Percentiles rank a stretch among this genome's conserved stretches.
Conservation (phyloP, 78 protist species). For the Emiliania huxleyi region DNA sequence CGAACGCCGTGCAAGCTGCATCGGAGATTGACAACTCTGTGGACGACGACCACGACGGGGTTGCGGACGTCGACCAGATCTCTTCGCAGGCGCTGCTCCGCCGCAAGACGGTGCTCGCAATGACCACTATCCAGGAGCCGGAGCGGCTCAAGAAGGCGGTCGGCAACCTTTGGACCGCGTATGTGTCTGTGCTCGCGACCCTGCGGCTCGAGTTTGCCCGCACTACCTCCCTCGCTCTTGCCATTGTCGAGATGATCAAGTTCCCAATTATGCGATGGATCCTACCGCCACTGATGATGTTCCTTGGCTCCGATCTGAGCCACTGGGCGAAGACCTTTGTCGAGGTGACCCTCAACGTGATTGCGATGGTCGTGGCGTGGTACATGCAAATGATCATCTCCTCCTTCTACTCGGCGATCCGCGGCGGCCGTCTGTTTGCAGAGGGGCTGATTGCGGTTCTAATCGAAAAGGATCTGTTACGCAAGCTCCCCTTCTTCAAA, state of each 20-base stretch:
- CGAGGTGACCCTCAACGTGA: not conserved
- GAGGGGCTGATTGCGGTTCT: not conserved
- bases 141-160: not conserved
- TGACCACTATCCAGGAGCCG: not conserved
- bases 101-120: not conserved
- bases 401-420: not conserved
- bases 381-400: not conserved
- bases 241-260: not conserved
- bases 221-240: not conserved
- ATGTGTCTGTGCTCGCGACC: not conserved
- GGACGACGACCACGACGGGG: not conserved
- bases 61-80: not conserved
- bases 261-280: not conserved
- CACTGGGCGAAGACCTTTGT: not conserved
- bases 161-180: not conserved
- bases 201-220: not conserved
- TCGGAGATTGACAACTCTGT: not conserved
- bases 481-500: not conserved
- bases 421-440: not conserved
- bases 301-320: not conserved
- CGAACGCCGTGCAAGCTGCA: not conserved
- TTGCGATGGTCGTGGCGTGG: not conserved
- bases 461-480: not conserved
- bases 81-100: not conserved
- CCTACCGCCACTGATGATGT: not conserved